phyloP scores from a whole-genome alignment of 768 basidiomycete species.

The Amanita thiersii region DNA sequence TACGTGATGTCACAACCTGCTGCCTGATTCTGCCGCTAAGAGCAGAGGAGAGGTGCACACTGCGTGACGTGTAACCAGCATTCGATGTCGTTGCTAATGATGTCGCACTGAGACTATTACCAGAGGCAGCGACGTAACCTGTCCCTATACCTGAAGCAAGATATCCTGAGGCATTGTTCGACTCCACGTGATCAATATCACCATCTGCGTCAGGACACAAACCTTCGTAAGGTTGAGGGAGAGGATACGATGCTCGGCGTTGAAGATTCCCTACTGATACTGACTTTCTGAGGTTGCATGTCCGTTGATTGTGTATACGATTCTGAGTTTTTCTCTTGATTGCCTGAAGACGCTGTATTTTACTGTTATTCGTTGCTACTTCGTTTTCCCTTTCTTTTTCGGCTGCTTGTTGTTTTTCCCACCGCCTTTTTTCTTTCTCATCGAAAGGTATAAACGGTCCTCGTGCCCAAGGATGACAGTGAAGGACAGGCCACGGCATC shows the following conservation, averaged over 20 bases:
- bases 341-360: conserved; percentile 23
- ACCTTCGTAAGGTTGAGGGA: conserved; percentile 15
- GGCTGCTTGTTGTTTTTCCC: conserved; percentile 47
- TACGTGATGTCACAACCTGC: conserved; percentile 63
- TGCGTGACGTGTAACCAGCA: conserved; percentile 36
- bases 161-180: conserved; percentile 65
- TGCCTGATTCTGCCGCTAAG: conserved; percentile 51
- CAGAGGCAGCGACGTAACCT: conserved; percentile 83
- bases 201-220: conserved; percentile 30
- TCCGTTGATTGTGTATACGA: conserved; percentile 18
- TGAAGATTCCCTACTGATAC: conserved; percentile 74
- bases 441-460: conserved; percentile 74
- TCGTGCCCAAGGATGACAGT: conserved; percentile 67
- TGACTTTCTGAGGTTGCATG: conserved; percentile 59
- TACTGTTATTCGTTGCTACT: conserved; percentile 23
- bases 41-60: conserved; percentile 40
- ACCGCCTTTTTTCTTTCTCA: conserved; percentile 60
- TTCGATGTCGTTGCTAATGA: conserved; percentile 84
- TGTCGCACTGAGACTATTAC: conserved; percentile 90
- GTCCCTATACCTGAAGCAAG: conserved; percentile 42
- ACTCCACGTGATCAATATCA: conserved; percentile 40
- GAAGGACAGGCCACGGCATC: conserved; percentile 75
- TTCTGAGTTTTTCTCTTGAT: conserved; percentile 31
- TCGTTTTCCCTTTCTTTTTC: conserved; percentile 38
- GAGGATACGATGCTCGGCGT: conserved; percentile 35